phyloP scores from a whole-genome alignment of 2,329 filamentous ascomycete genomes.

The Cladosporium austrohemisphaericum region DNA sequence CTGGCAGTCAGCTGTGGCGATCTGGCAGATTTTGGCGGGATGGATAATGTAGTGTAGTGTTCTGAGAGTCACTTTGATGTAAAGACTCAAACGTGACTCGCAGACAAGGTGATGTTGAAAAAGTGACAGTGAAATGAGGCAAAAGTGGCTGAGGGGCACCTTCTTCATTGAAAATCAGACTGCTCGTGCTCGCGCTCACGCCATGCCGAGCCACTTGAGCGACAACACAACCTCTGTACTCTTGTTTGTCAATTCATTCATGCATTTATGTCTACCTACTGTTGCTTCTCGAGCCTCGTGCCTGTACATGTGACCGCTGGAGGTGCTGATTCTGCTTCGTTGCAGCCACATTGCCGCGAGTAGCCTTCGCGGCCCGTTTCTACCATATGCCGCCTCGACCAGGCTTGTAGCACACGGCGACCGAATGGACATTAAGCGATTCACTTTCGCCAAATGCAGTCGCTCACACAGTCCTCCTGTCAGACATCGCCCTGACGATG shows the following conservation, averaged over 20 bases:
- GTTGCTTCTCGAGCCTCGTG: background rate
- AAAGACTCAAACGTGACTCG: too few species aligned
- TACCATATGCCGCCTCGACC: background rate
- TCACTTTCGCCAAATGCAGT: background rate
- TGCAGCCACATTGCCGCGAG: background rate
- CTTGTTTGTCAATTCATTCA: background rate
- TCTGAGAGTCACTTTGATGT: too few species aligned
- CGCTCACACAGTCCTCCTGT: conserved; percentile 79
- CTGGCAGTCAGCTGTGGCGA: too few species aligned
- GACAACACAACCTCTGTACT: background rate
- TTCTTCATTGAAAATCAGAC: background rate
- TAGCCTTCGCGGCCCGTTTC: background rate
- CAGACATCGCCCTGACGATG: conserved; percentile 92
- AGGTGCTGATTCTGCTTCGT: background rate
- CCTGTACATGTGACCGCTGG: background rate
- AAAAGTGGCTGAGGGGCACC: too few species aligned
- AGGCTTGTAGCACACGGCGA: background rate
- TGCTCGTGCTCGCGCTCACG: background rate
- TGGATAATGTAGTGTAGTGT: too few species aligned
- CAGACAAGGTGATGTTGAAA: too few species aligned
- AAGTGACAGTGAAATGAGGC: too few species aligned
- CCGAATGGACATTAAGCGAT: background rate
- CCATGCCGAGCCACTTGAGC: too few species aligned
- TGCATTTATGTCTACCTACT: background rate
- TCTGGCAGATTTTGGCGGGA: too few species aligned